phyloP scores from a whole-genome alignment of 257 asterid genomes.

The Salvia splendens region DNA sequence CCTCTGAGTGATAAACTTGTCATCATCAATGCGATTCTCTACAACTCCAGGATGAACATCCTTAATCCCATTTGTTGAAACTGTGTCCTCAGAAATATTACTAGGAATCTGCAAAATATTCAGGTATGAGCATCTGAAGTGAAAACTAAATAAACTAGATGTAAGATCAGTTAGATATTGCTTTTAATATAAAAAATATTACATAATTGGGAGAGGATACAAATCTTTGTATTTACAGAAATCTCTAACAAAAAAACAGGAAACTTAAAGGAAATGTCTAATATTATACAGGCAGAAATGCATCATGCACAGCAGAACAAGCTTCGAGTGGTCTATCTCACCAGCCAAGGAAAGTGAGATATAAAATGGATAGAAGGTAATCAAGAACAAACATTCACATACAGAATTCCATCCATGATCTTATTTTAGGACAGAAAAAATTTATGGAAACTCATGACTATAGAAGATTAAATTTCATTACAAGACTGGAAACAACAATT shows the following conservation, averaged over 20 bases:
- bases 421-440: no score
- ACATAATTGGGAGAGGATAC: not conserved
- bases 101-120: constrained; percentile 52
- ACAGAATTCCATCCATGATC: not conserved
- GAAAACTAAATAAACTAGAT: not conserved
- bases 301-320: not conserved
- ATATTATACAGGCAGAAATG: not conserved
- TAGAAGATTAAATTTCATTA: not conserved
- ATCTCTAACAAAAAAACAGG: constrained; percentile 4
- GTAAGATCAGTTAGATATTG: not conserved
- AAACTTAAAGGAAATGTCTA: not conserved
- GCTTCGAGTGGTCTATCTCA: constrained; percentile 20
- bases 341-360: constrained; percentile 10
- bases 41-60: constrained; percentile 33
- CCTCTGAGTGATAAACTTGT: constrained; percentile 44
- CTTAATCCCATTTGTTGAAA: constrained; percentile 6
- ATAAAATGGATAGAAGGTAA: constrained; percentile 3
- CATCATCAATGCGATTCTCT: constrained; percentile 35
- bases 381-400: not conserved
- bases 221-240: constrained; percentile 6
- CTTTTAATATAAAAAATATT: not conserved
- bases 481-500: no score
- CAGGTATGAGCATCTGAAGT: not conserved
- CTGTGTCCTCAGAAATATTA: constrained; percentile 34
- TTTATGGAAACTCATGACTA: not conserved